Percentiles rank a stretch among this genome's conserved stretches.
Evolutionary conservation across 169 alveolate species (phyloP).

Genomic region (Eimeria tenella): DNA sequence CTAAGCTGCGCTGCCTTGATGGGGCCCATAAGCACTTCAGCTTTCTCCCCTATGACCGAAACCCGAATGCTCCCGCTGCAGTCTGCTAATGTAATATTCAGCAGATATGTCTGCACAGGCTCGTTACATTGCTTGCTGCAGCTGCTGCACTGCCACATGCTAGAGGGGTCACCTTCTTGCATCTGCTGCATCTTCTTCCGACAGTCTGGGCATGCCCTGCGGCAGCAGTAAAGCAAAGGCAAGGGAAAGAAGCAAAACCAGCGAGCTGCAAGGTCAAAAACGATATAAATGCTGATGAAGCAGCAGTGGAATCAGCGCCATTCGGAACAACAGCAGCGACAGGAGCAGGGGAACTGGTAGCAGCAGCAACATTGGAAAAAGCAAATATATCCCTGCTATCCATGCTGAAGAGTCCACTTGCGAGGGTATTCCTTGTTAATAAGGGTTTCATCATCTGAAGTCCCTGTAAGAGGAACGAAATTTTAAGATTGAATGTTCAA

Average conservation of each 20-base stretch:
- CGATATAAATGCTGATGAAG: not conserved
- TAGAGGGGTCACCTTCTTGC: not conserved
- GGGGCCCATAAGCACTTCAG: constrained; percentile 23
- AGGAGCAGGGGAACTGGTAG: not conserved
- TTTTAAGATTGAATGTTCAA: not conserved
- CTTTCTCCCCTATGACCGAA: constrained; percentile 35
- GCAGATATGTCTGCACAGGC: constrained; percentile 48
- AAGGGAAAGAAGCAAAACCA: not conserved
- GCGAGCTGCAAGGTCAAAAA: no score
- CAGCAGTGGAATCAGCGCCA: not conserved
- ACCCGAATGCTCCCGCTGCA: constrained; percentile 9
- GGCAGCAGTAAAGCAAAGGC: not conserved
- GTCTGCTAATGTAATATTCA: constrained; percentile 28
- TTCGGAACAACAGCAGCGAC: not conserved
- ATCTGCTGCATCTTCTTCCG: constrained; percentile 63
- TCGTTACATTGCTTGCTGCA: constrained; percentile 38
- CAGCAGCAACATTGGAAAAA: not conserved
- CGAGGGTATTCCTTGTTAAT: no score
- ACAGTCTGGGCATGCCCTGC: constrained; percentile 69
- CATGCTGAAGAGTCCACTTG: no score
- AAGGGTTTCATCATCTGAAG: not conserved
- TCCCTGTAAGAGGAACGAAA: not conserved
- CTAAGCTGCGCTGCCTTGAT: constrained; percentile 19
- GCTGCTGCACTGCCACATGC: constrained; percentile 43
- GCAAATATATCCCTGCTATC: no score